Conservation (phyloP, 306 rosid species). For the Lotus japonicus region DNA sequence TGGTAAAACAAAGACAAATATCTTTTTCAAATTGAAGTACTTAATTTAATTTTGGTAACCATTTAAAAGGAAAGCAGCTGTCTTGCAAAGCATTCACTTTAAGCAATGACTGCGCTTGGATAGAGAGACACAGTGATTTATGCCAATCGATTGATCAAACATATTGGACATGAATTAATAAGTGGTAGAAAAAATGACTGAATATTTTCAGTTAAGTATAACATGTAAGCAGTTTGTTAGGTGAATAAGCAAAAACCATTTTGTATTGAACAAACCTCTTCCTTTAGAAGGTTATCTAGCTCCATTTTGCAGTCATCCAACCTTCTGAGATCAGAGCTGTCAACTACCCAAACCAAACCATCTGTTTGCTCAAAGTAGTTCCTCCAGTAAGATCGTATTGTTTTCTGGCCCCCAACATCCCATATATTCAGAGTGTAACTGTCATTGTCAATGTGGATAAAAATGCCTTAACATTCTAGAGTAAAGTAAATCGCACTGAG, state of each 20-base stretch:
- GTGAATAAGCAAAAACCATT: not conserved
- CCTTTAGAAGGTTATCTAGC: constrained; percentile 81
- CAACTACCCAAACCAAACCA: constrained; percentile 93
- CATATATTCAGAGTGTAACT: constrained; percentile 78
- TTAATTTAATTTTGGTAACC: too few relatives aligned
- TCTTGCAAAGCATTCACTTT: too few relatives aligned
- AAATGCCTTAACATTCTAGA: constrained; percentile 2
- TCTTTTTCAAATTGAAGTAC: too few relatives aligned
- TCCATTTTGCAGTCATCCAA: constrained; percentile 87
- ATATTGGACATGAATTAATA: not conserved
- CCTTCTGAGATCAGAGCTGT: constrained; percentile 81
- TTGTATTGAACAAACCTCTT: constrained; percentile 50
- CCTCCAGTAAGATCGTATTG: constrained; percentile 92
- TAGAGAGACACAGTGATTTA: not conserved
- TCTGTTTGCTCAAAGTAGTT: constrained; percentile 92
- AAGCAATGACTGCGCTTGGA: too few relatives aligned
- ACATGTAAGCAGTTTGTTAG: not conserved
- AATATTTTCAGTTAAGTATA: not conserved
- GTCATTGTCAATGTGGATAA: constrained; percentile 20
- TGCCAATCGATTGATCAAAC: not conserved
- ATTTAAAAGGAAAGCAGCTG: too few relatives aligned
- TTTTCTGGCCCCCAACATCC: constrained; percentile 93
- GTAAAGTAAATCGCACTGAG: not conserved
- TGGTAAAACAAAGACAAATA: not conserved
- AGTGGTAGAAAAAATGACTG: not conserved